These are phyloP conservation scores for Patellifolia procumbens DNA, from an alignment of 179 eudicot genomes.

Conservation along the genomic window DNA sequence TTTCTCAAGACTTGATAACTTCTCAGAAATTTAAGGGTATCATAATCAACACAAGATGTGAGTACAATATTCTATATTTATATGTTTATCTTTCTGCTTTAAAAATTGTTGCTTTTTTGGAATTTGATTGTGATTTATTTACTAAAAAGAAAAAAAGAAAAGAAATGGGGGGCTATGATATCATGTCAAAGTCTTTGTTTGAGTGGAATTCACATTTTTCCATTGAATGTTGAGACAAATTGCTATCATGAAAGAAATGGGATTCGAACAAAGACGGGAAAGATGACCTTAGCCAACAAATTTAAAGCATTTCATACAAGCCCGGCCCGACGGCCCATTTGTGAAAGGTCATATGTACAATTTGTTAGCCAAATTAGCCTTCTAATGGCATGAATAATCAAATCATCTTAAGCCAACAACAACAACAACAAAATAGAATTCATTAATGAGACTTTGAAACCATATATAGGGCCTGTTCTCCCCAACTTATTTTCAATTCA, in stretches of 20 bases:
- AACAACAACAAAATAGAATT: background rate
- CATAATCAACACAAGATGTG: constrained; percentile 4
- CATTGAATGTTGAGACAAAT: constrained; percentile 8
- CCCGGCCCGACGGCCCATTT: background rate
- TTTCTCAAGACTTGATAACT: background rate
- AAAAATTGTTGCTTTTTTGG: constrained; percentile 9
- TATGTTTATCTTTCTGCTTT: background rate
- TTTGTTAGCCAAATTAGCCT: no score
- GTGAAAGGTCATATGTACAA: constrained; percentile 1
- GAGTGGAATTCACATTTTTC: constrained; percentile 14
- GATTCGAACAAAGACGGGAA: constrained; percentile 5
- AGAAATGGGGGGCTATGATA: no score
- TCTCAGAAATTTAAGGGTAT: constrained; percentile 6
- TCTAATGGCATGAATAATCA: constrained; percentile 9
- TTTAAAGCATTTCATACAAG: constrained; percentile 2
- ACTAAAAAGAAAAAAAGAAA: no score
- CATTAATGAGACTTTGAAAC: background rate
- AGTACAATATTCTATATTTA: background rate
- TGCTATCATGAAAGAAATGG: constrained; percentile 18
- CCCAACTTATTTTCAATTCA: no score
- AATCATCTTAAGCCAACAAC: background rate
- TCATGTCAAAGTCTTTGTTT: background rate
- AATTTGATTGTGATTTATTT: constrained; percentile 11
- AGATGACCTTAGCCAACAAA: constrained; percentile 14
- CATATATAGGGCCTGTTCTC: no score